Evolutionary conservation across 1,284 basidiomycete species (phyloP).

Genomic region (Rhodotorula mucilaginosa): DNA sequence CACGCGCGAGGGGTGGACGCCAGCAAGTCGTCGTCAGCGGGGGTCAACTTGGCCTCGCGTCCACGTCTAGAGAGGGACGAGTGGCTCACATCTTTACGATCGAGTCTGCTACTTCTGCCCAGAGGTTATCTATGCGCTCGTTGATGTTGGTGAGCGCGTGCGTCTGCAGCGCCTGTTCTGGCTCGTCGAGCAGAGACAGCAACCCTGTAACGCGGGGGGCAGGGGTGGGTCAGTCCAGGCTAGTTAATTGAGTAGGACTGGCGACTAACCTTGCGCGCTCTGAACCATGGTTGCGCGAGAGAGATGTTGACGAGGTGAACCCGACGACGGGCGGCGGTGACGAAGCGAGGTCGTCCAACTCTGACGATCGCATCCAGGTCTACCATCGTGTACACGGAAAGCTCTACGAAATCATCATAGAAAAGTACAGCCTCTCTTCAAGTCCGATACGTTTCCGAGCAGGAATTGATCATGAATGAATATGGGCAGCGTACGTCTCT

Average conservation of each 20-base stretch:
- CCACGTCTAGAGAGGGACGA: background rate
- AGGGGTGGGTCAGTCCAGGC: background rate
- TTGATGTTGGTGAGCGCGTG: constrained; percentile 82
- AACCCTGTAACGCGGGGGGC: constrained; percentile 57
- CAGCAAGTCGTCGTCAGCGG: constrained; percentile 31
- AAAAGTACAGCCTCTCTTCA: too few relatives aligned
- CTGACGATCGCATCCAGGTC: too few relatives aligned
- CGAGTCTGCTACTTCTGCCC: constrained; percentile 95
- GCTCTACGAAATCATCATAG: too few relatives aligned
- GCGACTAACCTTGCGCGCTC: constrained; percentile 19
- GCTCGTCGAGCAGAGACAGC: constrained; percentile 80
- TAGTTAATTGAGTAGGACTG: too few relatives aligned
- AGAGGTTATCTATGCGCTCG: constrained; percentile 83
- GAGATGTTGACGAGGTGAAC: background rate
- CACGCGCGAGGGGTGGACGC: background rate
- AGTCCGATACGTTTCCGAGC: too few relatives aligned
- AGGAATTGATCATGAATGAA: too few relatives aligned
- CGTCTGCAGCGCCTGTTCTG: constrained; percentile 79
- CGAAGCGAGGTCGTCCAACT: too few relatives aligned
- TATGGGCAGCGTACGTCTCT: too few relatives aligned
- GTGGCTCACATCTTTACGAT: constrained; percentile 75
- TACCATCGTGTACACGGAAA: too few relatives aligned
- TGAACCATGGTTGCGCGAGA: constrained; percentile 22
- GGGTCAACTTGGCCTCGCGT: background rate
- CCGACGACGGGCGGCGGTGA: background rate